These are phyloP conservation scores for Xylaria telfairii DNA, from an alignment of 495 filamentous ascomycete genomes.

Conservation along the genomic window DNA sequence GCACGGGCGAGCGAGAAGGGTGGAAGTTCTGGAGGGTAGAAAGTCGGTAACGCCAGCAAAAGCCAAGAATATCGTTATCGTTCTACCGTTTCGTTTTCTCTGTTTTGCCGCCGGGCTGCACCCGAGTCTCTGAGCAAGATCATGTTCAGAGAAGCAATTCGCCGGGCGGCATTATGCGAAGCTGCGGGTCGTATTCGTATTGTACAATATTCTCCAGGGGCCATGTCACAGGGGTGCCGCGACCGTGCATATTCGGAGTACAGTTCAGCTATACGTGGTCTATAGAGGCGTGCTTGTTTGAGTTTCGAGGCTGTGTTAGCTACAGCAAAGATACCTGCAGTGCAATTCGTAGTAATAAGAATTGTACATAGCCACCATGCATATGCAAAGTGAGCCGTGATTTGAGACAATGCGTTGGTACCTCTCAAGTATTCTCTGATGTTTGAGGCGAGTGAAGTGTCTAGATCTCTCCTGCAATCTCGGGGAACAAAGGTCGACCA, in stretches of 20 bases:
- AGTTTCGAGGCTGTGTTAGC: conserved; percentile 1
- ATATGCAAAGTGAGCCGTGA: conserved; percentile 1
- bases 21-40: conserved; percentile 94
- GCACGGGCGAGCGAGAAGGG: conserved; percentile 66
- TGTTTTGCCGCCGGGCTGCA: background rate
- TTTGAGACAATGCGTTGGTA: background rate
- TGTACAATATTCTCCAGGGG: conserved; percentile 3
- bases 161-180: background rate
- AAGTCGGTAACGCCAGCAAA: conserved; percentile 36
- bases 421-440: background rate
- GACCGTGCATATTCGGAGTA: conserved; percentile 22
- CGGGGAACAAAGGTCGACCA: background rate
- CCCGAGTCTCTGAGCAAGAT: background rate
- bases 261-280: conserved; percentile 6
- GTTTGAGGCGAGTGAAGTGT: background rate
- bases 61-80: conserved; percentile 5
- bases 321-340: conserved; percentile 3
- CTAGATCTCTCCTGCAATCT: background rate
- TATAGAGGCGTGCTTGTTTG: background rate
- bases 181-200: conserved; percentile 3
- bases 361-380: background rate
- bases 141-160: background rate
- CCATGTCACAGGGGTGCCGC: conserved; percentile 19
- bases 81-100: background rate
- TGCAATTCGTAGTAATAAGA: conserved; percentile 23